Percentiles rank a stretch among this genome's conserved stretches.
Evolutionary conservation across 345 rosid species (phyloP).

Genomic region (Lepidium didymum): DNA sequence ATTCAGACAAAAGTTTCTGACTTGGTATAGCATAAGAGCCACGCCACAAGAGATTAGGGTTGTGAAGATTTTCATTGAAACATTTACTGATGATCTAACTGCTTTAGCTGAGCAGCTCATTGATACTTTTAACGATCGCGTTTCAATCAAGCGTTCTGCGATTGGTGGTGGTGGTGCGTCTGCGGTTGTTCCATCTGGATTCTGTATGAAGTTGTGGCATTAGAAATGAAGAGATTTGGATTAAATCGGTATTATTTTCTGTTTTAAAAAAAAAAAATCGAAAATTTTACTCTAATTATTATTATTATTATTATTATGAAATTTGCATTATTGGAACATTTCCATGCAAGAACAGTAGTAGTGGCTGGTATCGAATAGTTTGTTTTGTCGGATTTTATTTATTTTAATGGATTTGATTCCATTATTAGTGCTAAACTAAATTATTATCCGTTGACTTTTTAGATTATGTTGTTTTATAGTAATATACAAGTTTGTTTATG

Average conservation of each 20-base stretch:
- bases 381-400: constrained; percentile 3
- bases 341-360: constrained; percentile 25
- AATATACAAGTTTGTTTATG: background rate
- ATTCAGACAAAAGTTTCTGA: constrained; percentile 92
- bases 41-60: constrained; percentile 72
- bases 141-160: constrained; percentile 49
- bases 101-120: constrained; percentile 92
- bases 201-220: constrained; percentile 99
- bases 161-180: constrained; percentile 24
- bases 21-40: constrained; percentile 93
- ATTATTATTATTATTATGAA: constrained; percentile 4
- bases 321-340: constrained; percentile 30
- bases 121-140: constrained; percentile 69
- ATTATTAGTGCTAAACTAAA: background rate
- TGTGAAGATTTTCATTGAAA: constrained; percentile 77
- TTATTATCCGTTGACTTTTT: background rate
- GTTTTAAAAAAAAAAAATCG: no score
- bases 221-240: constrained; percentile 15
- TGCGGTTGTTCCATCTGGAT: constrained; percentile 71
- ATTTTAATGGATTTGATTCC: constrained; percentile 8
- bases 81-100: constrained; percentile 64
- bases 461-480: background rate
- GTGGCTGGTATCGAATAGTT: background rate
- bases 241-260: background rate
- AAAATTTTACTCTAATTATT: constrained; percentile 10